Percentiles rank a stretch among this genome's conserved stretches.
Evolutionary conservation across 2,329 filamentous ascomycete genomes (phyloP).

Genomic region (Nemania sp.): DNA sequence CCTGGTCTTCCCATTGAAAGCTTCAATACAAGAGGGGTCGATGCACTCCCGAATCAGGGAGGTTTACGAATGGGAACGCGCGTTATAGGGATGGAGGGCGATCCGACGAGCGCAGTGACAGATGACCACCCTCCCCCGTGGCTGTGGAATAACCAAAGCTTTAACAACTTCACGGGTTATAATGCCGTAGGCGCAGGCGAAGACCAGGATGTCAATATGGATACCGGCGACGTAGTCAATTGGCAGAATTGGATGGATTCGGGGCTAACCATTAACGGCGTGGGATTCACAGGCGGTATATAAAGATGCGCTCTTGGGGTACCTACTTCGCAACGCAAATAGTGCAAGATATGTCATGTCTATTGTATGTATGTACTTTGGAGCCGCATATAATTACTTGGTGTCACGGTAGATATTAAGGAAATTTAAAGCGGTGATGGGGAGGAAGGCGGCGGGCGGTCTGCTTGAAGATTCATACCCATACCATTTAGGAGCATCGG

Average conservation of each 20-base stretch:
- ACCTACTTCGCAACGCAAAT: not conserved
- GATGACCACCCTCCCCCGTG: conserved; percentile 56
- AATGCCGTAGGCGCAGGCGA: conserved; percentile 48
- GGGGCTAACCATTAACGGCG: conserved; percentile 46
- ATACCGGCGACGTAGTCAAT: conserved; percentile 57
- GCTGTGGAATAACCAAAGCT: conserved; percentile 54
- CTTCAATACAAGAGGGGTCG: conserved; percentile 29
- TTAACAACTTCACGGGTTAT: not conserved
- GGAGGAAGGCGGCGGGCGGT: not conserved
- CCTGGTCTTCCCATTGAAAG: conserved; percentile 37
- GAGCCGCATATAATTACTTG: not conserved
- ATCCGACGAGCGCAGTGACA: conserved; percentile 25
- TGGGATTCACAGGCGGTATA: conserved; percentile 49
- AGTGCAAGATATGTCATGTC: not conserved
- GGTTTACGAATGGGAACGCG: conserved; percentile 15
- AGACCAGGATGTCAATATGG: conserved; percentile 51
- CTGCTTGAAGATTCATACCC: not conserved
- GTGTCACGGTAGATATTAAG: conserved; percentile 1
- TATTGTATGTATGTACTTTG: not conserved
- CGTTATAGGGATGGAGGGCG: conserved; percentile 3
- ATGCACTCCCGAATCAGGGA: conserved; percentile 17
- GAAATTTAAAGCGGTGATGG: not conserved
- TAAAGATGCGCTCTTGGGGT: conserved; percentile 26
- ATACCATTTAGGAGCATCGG: not conserved
- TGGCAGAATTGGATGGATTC: conserved; percentile 60